Evolutionary conservation across 305 asterid species (phyloP).

Genomic region (Galium porrigens): DNA sequence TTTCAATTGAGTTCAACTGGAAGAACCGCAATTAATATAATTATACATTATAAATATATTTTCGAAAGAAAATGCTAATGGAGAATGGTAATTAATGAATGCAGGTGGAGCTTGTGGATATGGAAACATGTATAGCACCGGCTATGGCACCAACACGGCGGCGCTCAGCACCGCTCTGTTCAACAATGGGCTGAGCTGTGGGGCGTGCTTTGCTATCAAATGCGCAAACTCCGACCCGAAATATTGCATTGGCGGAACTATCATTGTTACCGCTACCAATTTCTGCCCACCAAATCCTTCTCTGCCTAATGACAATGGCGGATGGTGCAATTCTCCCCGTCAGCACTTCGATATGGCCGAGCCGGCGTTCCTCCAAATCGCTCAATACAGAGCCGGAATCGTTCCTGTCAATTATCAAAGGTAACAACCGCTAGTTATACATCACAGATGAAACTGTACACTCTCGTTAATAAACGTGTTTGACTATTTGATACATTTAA

Average conservation of each 20-base stretch:
- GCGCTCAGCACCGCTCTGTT: constrained; percentile 73
- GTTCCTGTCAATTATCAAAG: constrained; percentile 58
- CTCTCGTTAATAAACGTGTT: too few species aligned
- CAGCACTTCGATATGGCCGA: constrained; percentile 68
- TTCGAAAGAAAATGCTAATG: too few species aligned
- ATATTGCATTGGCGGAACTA: constrained; percentile 43
- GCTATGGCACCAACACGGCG: constrained; percentile 77
- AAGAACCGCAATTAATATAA: too few species aligned
- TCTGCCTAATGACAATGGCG: constrained; percentile 55
- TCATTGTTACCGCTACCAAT: constrained; percentile 65
- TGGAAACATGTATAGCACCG: constrained; percentile 64
- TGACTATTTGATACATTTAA: too few species aligned
- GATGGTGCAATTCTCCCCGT: constrained; percentile 88
- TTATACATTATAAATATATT: too few species aligned
- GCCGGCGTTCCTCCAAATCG: constrained; percentile 67
- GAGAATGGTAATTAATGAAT: neutral
- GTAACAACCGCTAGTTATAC: constrained; percentile 16
- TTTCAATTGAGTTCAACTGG: too few species aligned
- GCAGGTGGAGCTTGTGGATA: constrained; percentile 87
- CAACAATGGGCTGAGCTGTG: constrained; percentile 66
- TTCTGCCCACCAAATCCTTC: constrained; percentile 80
- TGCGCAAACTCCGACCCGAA: constrained; percentile 44
- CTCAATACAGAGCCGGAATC: constrained; percentile 59
- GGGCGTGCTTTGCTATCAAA: constrained; percentile 57
- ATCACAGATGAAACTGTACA: too few species aligned